Percentiles rank a stretch among this genome's conserved stretches.
Conservation (phyloP, 306 rosid genomes). For the Cucurbita maxima region DNA sequence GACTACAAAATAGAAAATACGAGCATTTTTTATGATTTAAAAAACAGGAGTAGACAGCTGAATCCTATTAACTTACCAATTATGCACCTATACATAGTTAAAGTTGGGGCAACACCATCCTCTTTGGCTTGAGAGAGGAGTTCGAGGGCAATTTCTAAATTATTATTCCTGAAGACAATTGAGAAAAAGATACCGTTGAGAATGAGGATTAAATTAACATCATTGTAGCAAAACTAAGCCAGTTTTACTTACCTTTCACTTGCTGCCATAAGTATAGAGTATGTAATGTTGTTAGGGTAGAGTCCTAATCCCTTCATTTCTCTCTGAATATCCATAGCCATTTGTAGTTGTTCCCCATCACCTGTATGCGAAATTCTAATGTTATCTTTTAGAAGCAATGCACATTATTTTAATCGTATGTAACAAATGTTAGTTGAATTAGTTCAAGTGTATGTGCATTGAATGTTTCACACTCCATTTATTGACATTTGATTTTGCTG, state of each 20-base stretch:
- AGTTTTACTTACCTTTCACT: conserved; percentile 57
- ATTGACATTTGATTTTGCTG: not conserved
- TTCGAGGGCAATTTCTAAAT: conserved; percentile 60
- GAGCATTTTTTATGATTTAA: not conserved
- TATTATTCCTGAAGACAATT: conserved; percentile 44
- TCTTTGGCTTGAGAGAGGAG: conserved; percentile 67
- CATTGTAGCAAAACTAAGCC: not conserved
- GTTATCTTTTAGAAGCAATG: not conserved
- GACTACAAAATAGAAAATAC: not conserved
- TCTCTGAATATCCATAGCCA: conserved; percentile 64
- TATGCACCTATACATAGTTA: conserved; percentile 55
- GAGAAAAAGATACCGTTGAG: not conserved
- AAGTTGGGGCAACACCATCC: conserved; percentile 45
- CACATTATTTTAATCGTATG: not conserved
- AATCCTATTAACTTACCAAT: conserved; percentile 36
- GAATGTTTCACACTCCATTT: not conserved
- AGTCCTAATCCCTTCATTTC: conserved; percentile 74
- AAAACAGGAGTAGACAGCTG: not conserved
- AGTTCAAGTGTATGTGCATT: not conserved
- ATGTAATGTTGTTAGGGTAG: conserved; percentile 72
- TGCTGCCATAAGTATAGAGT: conserved; percentile 67
- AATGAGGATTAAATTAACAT: not conserved
- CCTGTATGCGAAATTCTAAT: conserved; percentile 38
- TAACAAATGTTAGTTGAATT: not conserved
- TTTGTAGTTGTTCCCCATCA: conserved; percentile 71